Conservation (phyloP, 495 filamentous ascomycete genomes). For the Penicillium bialowiezense region DNA sequence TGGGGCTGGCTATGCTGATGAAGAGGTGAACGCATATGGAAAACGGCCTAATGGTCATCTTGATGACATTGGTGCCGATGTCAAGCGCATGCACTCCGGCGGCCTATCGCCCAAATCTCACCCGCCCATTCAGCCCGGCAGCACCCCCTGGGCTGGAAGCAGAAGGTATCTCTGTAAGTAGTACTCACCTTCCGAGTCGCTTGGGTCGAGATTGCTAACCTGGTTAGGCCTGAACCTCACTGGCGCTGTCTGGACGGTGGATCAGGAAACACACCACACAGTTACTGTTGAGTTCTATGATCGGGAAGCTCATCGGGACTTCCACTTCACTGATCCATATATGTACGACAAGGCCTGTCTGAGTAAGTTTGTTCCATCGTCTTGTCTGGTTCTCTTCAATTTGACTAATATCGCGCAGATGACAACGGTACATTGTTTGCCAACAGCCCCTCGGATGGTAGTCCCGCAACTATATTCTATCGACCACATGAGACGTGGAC, state of each 20-base stretch:
- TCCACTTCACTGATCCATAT: constrained; percentile 93
- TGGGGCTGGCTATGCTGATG: constrained; percentile 80
- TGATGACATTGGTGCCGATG: constrained; percentile 39
- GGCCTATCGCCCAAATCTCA: constrained; percentile 69
- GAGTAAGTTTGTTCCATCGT: constrained; percentile 37
- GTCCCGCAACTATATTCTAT: constrained; percentile 86
- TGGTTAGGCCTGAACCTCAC: constrained; percentile 72
- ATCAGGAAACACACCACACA: constrained; percentile 91
- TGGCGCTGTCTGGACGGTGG: constrained; percentile 94
- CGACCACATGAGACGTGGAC: constrained; percentile 98
- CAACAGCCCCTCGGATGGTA: constrained; percentile 64
- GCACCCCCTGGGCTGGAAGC: constrained; percentile 93
- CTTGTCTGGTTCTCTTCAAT: not conserved
- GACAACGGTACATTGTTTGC: constrained; percentile 87
- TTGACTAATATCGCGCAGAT: constrained; percentile 44
- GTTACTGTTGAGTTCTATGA: constrained; percentile 98
- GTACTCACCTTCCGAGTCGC: not conserved
- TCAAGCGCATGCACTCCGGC: constrained; percentile 62
- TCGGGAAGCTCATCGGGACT: constrained; percentile 83
- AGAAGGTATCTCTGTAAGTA: constrained; percentile 78
- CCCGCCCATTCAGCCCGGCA: constrained; percentile 84
- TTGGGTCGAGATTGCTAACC: constrained; percentile 20
- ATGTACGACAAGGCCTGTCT: constrained; percentile 94
- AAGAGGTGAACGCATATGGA: constrained; percentile 54
- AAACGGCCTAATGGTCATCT: constrained; percentile 57